Conservation (phyloP, 2,329 filamentous ascomycete species). For the Fusarium aywerte region DNA sequence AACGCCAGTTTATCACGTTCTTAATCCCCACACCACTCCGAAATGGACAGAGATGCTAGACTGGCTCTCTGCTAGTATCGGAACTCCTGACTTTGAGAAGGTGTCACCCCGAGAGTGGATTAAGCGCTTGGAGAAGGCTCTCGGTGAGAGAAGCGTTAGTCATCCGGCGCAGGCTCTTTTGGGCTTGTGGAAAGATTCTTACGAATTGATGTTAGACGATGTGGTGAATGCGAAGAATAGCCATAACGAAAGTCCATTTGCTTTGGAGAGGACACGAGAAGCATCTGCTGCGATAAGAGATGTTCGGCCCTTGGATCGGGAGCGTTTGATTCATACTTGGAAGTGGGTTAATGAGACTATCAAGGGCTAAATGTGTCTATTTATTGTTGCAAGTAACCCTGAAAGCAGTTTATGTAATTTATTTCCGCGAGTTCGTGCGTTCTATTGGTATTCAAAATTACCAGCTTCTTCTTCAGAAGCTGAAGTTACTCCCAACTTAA, state of each 20-base stretch:
- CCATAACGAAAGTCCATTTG: neutral
- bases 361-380: neutral
- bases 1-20: constrained; percentile 38
- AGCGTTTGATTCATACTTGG: constrained; percentile 37
- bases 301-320: constrained; percentile 24
- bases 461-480: too few relatives aligned
- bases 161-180: constrained; percentile 42
- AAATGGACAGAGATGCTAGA: constrained; percentile 38
- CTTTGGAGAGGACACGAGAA: constrained; percentile 6
- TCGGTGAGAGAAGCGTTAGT: neutral
- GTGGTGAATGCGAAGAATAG: fast-evolving
- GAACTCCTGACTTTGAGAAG: constrained; percentile 3
- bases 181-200: constrained; percentile 37
- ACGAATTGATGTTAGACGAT: neutral
- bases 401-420: too few relatives aligned
- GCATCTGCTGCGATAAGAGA: constrained; percentile 21
- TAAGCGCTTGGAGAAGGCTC: constrained; percentile 15
- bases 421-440: too few relatives aligned
- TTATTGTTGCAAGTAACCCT: too few relatives aligned
- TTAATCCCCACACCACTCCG: constrained; percentile 36
- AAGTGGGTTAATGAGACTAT: constrained; percentile 33
- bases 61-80: constrained; percentile 24
- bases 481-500: too few relatives aligned
- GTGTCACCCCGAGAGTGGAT: constrained; percentile 32
- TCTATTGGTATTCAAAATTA: too few relatives aligned